Evolutionary conservation across 2,329 filamentous ascomycete genomes (phyloP).

Genomic region (Cyphellophora attinorum): DNA sequence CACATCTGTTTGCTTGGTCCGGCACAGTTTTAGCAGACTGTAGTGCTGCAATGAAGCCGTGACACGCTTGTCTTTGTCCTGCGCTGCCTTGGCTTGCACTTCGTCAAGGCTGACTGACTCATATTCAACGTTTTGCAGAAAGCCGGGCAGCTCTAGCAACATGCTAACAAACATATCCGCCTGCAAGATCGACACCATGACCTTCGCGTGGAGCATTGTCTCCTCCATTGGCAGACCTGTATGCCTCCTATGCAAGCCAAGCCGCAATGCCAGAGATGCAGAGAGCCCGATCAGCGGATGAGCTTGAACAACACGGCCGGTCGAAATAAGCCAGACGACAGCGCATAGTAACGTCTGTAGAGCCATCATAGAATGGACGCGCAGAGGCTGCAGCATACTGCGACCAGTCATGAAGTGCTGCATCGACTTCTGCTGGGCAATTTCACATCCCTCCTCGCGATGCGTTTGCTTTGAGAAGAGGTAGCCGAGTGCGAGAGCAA

Average conservation of each 20-base stretch:
- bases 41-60: too few species aligned
- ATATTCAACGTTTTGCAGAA: too few species aligned
- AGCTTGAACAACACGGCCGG: neutral
- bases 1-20: too few species aligned
- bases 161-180: neutral
- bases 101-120: too few species aligned
- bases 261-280: neutral
- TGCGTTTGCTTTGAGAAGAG: neutral
- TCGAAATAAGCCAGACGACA: neutral
- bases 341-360: neutral
- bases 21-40: too few species aligned
- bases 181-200: neutral
- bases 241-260: neutral
- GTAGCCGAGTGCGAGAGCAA: neutral
- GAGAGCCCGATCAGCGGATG: neutral
- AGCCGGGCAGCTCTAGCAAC: neutral
- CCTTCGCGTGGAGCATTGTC: neutral
- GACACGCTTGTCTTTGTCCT: too few species aligned
- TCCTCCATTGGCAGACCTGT: neutral
- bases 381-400: neutral
- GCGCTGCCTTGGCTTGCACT: too few species aligned
- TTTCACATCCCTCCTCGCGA: neutral
- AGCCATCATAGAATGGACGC: neutral
- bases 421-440: neutral
- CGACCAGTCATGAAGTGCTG: neutral